A percentile compares a stretch with the other conserved stretches of the same genome.
Evolutionary conservation across 2,329 filamentous ascomycete genomes (phyloP).

Genomic region (Thelonectria blattea): DNA sequence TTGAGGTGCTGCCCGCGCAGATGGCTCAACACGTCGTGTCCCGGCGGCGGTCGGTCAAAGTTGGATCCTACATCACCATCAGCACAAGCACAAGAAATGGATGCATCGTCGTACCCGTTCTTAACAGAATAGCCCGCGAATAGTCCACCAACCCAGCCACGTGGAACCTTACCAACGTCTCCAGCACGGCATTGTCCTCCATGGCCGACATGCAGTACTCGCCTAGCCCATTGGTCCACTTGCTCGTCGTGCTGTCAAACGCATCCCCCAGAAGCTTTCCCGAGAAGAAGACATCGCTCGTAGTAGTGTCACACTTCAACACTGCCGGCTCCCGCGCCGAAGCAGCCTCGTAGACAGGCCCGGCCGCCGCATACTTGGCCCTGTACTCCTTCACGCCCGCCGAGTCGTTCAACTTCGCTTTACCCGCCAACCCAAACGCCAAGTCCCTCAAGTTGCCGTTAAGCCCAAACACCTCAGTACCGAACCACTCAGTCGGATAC

Average conservation of each 20-base stretch:
- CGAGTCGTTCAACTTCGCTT: slow-evolving; percentile 17
- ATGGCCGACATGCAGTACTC: slow-evolving; percentile 26
- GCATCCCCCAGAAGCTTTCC: slow-evolving; percentile 11
- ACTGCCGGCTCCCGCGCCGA: slow-evolving; percentile 13
- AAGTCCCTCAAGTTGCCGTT: slow-evolving; percentile 21
- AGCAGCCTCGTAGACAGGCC: slow-evolving; percentile 8
- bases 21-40: slow-evolving; percentile 9
- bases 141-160: slow-evolving; percentile 20
- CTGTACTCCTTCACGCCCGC: slow-evolving; percentile 13
- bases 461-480: slow-evolving; percentile 26
- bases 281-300: slow-evolving; percentile 22
- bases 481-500: slow-evolving; percentile 21
- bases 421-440: slow-evolving; percentile 13
- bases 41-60: slow-evolving; percentile 27
- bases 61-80: slow-evolving; percentile 15
- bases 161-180: slow-evolving; percentile 15
- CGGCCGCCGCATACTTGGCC: slow-evolving; percentile 2
- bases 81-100: neutral
- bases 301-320: slow-evolving; percentile 17
- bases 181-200: slow-evolving; percentile 25
- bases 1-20: slow-evolving; percentile 17
- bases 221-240: slow-evolving; percentile 19
- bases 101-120: slow-evolving; percentile 2
- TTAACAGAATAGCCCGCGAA: slow-evolving; percentile 22
- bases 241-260: slow-evolving; percentile 16